Conservation (phyloP, 139 green algal genomes). For the Monoraphidium neglectum region DNA sequence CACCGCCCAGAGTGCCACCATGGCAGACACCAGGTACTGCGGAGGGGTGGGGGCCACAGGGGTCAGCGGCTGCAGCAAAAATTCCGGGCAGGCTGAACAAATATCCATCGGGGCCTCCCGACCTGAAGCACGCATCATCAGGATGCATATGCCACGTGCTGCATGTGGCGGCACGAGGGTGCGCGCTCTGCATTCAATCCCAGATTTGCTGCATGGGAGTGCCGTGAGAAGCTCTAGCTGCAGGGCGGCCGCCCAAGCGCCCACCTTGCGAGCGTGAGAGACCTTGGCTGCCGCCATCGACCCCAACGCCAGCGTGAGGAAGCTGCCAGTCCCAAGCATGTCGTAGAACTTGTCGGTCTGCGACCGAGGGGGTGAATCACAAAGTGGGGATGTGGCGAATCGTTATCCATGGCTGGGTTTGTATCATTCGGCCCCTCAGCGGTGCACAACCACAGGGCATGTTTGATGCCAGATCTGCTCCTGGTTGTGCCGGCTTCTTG, state of each 20-base stretch:
- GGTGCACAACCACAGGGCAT: too few species aligned
- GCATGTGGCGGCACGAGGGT: too few species aligned
- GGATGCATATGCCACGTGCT: too few species aligned
- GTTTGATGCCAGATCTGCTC: too few species aligned
- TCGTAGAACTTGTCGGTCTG: constrained; percentile 84
- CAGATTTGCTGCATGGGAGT: too few species aligned
- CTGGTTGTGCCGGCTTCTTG: too few species aligned
- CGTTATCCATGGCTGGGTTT: too few species aligned
- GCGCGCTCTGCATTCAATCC: too few species aligned
- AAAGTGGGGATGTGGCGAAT: neutral
- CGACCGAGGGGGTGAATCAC: constrained; percentile 5
- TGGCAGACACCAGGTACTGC: constrained; percentile 53
- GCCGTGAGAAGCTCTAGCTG: too few species aligned
- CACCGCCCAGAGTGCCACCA: constrained; percentile 74
- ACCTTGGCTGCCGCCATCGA: constrained; percentile 28
- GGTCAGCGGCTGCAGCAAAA: neutral
- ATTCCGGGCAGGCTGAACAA: neutral
- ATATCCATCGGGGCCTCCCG: neutral
- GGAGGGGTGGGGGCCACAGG: neutral
- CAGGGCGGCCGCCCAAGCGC: too few species aligned
- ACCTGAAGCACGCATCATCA: too few species aligned
- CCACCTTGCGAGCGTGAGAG: constrained; percentile 42
- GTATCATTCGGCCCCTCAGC: too few species aligned
- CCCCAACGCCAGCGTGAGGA: constrained; percentile 47
- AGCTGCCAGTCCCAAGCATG: constrained; percentile 58